Evolutionary conservation across 768 basidiomycete species (phyloP).

Genomic region (Cubamyces lactineus): DNA sequence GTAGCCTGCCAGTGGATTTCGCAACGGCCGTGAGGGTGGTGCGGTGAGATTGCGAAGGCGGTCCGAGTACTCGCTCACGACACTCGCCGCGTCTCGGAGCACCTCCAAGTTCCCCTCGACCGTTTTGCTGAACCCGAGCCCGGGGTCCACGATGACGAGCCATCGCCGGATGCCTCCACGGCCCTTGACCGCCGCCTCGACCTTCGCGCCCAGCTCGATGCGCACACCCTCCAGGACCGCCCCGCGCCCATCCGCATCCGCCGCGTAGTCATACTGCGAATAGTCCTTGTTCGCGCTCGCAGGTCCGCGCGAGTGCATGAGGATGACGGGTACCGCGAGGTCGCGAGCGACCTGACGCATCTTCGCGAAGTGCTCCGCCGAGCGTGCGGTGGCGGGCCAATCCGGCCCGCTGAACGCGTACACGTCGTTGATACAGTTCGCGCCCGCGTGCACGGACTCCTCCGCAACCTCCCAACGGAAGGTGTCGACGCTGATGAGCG

Average conservation of each 20-base stretch:
- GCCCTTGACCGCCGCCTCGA: conserved; percentile 65
- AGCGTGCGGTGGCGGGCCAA: conserved; percentile 37
- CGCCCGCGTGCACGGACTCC: conserved; percentile 77
- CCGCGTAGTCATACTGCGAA: conserved; percentile 45
- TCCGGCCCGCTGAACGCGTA: conserved; percentile 74
- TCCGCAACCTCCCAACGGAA: conserved; percentile 84
- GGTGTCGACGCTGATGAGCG: conserved; percentile 83
- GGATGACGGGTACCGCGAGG: conserved; percentile 74
- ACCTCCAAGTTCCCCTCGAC: conserved; percentile 73
- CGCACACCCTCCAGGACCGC: conserved; percentile 69
- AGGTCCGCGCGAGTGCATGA: conserved; percentile 95
- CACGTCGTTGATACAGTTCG: conserved; percentile 94
- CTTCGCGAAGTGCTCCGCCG: conserved; percentile 46
- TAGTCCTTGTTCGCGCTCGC: conserved; percentile 77
- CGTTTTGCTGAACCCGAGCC: conserved; percentile 93
- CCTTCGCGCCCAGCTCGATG: conserved; percentile 70
- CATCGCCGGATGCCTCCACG: conserved; percentile 79
- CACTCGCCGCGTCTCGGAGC: conserved; percentile 51
- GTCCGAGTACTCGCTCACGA: conserved; percentile 46
- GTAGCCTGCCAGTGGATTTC: conserved; percentile 60
- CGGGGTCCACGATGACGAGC: conserved; percentile 90
- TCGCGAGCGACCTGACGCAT: conserved; percentile 72
- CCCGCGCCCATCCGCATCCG: conserved; percentile 37
- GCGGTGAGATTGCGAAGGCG: conserved; percentile 13
- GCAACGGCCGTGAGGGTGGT: conserved; percentile 12